These are phyloP conservation scores for Trametes polyzona DNA, from an alignment of 1,284 basidiomycete species.

Conservation along the genomic window DNA sequence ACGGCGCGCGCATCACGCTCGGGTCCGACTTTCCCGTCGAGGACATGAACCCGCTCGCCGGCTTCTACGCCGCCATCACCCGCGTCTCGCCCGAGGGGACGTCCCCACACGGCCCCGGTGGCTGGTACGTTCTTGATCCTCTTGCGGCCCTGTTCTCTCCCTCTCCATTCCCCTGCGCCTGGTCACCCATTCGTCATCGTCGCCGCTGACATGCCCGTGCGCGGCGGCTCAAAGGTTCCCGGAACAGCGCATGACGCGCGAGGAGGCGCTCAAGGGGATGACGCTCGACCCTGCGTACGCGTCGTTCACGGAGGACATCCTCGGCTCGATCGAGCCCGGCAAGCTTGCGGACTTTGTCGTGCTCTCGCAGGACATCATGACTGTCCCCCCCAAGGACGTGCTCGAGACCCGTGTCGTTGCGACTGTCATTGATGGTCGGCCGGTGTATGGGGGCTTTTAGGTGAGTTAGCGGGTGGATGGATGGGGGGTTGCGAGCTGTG, in stretches of 20 bases:
- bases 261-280: slow-evolving; percentile 75
- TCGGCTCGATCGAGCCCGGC: slow-evolving; percentile 77
- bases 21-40: slow-evolving; percentile 95
- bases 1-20: slow-evolving; percentile 65
- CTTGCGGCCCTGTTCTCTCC: too few relatives aligned
- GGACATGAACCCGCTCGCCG: slow-evolving; percentile 71
- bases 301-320: slow-evolving; percentile 74
- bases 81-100: slow-evolving; percentile 71
- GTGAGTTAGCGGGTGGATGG: background rate
- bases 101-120: slow-evolving; percentile 82
- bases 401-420: slow-evolving; percentile 72
- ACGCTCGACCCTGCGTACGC: slow-evolving; percentile 86
- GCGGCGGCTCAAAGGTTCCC: slow-evolving; percentile 88
- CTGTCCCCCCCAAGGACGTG: slow-evolving; percentile 60
- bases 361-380: slow-evolving; percentile 83
- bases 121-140: slow-evolving; percentile 82
- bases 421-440: slow-evolving; percentile 79
- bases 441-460: slow-evolving; percentile 60
- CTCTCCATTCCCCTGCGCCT: background rate
- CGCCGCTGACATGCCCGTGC: background rate
- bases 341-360: slow-evolving; percentile 86
- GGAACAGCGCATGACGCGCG: slow-evolving; percentile 74
- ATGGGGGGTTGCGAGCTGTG: background rate
- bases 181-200: background rate
- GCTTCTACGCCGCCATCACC: slow-evolving; percentile 87